Conservation (phyloP, 108 stramenopile species). For the Licmophora abbreviata region DNA sequence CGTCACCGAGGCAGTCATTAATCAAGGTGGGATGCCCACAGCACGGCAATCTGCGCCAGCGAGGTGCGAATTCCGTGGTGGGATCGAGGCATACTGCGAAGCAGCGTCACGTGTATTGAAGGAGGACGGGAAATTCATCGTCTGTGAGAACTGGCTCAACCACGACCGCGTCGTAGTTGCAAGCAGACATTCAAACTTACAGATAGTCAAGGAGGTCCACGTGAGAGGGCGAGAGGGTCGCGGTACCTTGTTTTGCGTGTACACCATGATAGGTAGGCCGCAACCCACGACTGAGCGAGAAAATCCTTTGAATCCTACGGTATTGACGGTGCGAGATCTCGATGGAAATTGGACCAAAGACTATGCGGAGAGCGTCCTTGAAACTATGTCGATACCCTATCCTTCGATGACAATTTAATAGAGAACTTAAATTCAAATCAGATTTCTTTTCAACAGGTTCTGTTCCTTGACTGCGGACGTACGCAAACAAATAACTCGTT, state of each 20-base stretch:
- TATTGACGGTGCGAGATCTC: slow-evolving; percentile 23
- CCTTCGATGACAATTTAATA: too few relatives aligned
- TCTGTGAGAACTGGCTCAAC: slow-evolving; percentile 64
- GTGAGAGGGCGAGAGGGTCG: slow-evolving; percentile 20
- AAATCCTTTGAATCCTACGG: neutral
- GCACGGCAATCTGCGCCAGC: slow-evolving; percentile 55
- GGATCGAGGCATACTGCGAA: slow-evolving; percentile 59
- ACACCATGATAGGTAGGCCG: slow-evolving; percentile 34
- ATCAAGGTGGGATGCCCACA: slow-evolving; percentile 58
- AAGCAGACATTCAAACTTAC: slow-evolving; percentile 22
- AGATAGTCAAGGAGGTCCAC: slow-evolving; percentile 15
- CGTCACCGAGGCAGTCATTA: slow-evolving; percentile 30
- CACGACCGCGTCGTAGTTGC: slow-evolving; percentile 34
- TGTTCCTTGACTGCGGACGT: too few relatives aligned
- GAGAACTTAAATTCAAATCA: too few relatives aligned
- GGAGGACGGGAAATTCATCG: slow-evolving; percentile 29
- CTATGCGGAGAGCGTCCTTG: slow-evolving; percentile 27
- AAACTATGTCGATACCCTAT: slow-evolving; percentile 34
- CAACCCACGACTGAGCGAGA: neutral
- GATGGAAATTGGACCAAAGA: slow-evolving; percentile 39
- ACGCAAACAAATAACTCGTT: too few relatives aligned
- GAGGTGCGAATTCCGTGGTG: slow-evolving; percentile 69
- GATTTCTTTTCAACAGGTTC: too few relatives aligned
- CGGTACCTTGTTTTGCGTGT: slow-evolving; percentile 36
- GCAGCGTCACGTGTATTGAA: slow-evolving; percentile 32